Percentiles rank a stretch among this genome's conserved stretches.
Conservation (phyloP, 2,329 filamentous ascomycete species). For the Mollisiaceae sp. region DNA sequence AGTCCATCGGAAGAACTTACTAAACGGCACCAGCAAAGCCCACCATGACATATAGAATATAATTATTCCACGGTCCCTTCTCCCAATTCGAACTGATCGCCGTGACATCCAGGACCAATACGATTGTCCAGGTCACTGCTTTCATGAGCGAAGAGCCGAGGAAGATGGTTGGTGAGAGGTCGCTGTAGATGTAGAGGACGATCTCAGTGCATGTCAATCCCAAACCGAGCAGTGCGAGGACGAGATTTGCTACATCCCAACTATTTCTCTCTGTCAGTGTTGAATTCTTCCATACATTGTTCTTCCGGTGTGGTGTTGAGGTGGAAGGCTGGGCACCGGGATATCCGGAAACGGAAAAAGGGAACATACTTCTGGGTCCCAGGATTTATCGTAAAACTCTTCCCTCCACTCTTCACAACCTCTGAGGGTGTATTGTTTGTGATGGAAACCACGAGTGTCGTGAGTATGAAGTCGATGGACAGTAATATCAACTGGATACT, state of each 20-base stretch:
- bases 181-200: not conserved
- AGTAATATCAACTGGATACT: not conserved
- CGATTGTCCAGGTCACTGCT: not conserved
- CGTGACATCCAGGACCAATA: not conserved
- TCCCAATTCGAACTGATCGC: not conserved
- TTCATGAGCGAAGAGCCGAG: not conserved
- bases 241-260: slow-evolving; percentile 2
- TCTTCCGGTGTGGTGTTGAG: not conserved
- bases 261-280: not conserved
- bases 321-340: not conserved
- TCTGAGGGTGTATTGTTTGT: not conserved
- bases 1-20: not conserved
- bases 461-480: not conserved
- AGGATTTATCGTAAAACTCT: not conserved
- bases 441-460: not conserved
- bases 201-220: not conserved
- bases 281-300: not conserved
- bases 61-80: slow-evolving; percentile 9
- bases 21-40: slow-evolving; percentile 1
- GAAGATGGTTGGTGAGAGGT: not conserved
- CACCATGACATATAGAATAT: slow-evolving; percentile 1
- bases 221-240: not conserved
- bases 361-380: slow-evolving; percentile 7
- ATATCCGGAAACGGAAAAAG: not conserved
- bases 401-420: not conserved